Base-by-base conservation (phyloP, 2,329 filamentous ascomycete genomes). In the Phoma herbarum region DNA sequence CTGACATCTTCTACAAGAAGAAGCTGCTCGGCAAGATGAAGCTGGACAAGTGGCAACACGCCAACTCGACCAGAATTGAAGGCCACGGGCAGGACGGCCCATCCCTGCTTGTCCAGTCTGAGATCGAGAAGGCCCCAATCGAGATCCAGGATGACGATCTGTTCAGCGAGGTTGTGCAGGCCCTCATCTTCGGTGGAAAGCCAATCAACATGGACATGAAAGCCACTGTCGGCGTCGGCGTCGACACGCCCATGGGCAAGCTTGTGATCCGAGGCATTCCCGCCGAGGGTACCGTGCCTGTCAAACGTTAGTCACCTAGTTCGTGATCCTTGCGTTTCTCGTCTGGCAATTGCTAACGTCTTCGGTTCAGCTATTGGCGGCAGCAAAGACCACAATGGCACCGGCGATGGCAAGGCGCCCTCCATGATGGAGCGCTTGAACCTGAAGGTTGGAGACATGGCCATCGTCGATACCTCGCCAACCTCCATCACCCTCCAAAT, bases 261-360 rank as follows among this genome's bases (percentile, higher is more conserved):
- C 86, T 98, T 71, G 85, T 90, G 52, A 82, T 98, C 70, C 92
- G 91, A 77, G 88, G 90, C 66, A 90, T 99, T 70, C 94, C 94
- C 46, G 92, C 76, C 42, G 85, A 93, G 81, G 93, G 95, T 68
- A 86, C 89, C 72, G 88, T 99, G 73, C 91, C 91, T 79, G 87
- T 98, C 82, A 96, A 96, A 86, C 91, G 93, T 97, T 89, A 88
- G 93, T 92, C 83, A 79, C 83, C 83, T 79, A 81, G 84, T 81
- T 75, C 73, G 74, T 76, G 60, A 69, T 70, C 72, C 70, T 69
- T 60, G 59, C 64, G 58, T 56, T 59, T 58, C 50, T 23, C 22
- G 48, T 52, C 39, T 25, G 50, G 52, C 61, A 63, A 49, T 63
- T 61, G 75, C 75, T 78, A 75, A 79, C 69, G 46, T 66, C 52